Conservation (phyloP, 1,284 basidiomycete genomes). For the Cryptococcus sp. region DNA sequence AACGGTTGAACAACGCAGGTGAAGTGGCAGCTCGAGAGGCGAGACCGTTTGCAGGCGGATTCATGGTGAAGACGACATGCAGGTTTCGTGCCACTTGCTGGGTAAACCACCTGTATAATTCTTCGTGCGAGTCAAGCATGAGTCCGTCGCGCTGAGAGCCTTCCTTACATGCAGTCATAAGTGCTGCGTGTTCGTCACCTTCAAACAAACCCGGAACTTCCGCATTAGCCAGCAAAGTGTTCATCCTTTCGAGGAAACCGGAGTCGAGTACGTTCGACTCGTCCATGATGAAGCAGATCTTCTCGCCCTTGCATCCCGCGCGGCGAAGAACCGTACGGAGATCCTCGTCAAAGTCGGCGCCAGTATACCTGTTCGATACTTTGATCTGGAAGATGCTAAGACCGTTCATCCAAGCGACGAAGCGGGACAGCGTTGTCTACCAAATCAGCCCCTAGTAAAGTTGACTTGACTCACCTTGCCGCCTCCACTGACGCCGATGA, state of each 20-base stretch:
- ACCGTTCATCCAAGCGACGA: slow-evolving; percentile 99
- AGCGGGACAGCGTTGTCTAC: slow-evolving; percentile 94
- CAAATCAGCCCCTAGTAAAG: background rate
- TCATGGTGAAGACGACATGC: slow-evolving; percentile 99
- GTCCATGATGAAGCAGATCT: slow-evolving; percentile 99
- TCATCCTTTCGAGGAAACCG: slow-evolving; percentile 98
- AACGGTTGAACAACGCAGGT: slow-evolving; percentile 96
- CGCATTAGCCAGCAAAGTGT: slow-evolving; percentile 97
- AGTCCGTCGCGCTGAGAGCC: slow-evolving; percentile 95
- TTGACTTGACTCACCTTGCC: slow-evolving; percentile 71
- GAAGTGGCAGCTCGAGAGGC: slow-evolving; percentile 95
- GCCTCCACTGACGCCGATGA: slow-evolving; percentile 97
- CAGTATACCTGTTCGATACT: slow-evolving; percentile 97
- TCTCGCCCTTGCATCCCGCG: slow-evolving; percentile 96
- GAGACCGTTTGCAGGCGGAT: slow-evolving; percentile 92
- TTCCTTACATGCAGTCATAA: slow-evolving; percentile 99
- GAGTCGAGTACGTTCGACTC: slow-evolving; percentile 98
- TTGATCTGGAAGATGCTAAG: slow-evolving; percentile 98
- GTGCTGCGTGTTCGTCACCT: slow-evolving; percentile 91
- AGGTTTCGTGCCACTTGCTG: slow-evolving; percentile 94
- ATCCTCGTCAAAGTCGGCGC: slow-evolving; percentile 98
- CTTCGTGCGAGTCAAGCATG: slow-evolving; percentile 97
- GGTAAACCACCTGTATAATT: slow-evolving; percentile 96
- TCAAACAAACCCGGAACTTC: slow-evolving; percentile 99
- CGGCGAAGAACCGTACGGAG: slow-evolving; percentile 89